Percentiles rank a stretch among this genome's conserved stretches.
These are phyloP conservation scores for Coccomyxa sp. DNA, from an alignment of 139 green algal genomes.

Conservation along the genomic window DNA sequence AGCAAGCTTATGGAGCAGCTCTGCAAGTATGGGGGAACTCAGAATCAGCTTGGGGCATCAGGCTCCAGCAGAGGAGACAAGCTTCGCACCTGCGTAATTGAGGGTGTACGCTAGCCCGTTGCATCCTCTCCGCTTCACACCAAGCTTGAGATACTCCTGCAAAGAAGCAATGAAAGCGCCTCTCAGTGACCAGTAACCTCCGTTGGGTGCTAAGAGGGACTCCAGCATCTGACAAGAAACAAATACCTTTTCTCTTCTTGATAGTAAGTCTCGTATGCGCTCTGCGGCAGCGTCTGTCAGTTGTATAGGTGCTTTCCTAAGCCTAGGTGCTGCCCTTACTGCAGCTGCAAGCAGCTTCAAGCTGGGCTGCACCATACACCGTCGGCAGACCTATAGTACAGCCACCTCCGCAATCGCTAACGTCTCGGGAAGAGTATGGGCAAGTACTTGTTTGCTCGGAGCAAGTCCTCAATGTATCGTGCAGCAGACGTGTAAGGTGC, in stretches of 20 bases:
- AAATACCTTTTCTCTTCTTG: constrained; percentile 72
- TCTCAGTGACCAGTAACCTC: not conserved
- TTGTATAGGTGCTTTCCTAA: constrained; percentile 74
- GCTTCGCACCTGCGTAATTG: constrained; percentile 83
- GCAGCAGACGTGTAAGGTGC: no score
- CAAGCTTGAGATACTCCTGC: constrained; percentile 89
- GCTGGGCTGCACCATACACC: constrained; percentile 40
- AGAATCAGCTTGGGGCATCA: not conserved
- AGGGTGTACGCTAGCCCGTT: constrained; percentile 97
- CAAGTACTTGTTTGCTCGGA: no score
- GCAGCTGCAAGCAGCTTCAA: constrained; percentile 33
- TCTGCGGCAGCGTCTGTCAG: constrained; percentile 82
- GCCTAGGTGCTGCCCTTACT: constrained; percentile 6
- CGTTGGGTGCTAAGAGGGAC: not conserved
- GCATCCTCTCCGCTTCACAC: constrained; percentile 90
- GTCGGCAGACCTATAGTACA: no score
- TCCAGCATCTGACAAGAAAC: not conserved
- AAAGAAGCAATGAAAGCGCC: not conserved
- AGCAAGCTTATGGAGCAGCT: not conserved
- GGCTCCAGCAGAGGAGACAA: not conserved
- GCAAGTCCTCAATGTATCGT: no score
- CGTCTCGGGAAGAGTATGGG: no score
- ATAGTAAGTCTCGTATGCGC: constrained; percentile 71
- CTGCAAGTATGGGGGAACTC: not conserved
- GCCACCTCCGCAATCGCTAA: no score